Evolutionary conservation across 805 yeast genomes (phyloP), one percentile per base, ranked within the genome.

Genomic region (Saccharomycopsis synnaedendra): DNA sequence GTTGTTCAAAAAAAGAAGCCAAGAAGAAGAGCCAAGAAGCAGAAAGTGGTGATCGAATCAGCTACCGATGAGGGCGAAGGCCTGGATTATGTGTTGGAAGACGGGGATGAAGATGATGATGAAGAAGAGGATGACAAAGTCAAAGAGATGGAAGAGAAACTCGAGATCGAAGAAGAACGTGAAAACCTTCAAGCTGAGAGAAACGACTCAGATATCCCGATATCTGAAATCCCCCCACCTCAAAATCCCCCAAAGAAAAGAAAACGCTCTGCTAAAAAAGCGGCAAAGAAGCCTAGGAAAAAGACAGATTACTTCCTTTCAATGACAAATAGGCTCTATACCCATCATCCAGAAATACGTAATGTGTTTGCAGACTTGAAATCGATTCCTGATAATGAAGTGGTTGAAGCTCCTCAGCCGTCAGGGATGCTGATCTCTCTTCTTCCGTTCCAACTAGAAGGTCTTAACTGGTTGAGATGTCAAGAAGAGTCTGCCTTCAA

Each of bases 361-460:
- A 76, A 76, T 36, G 83, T 85, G 1, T 90, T 93, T 59, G 76
- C 82, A 1, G 73, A 75, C 47, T 67, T 90, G 44, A 76, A 69
- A 41, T 62, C 67, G 1, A 62, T 71, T 3, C 71, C 72, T 8
- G 56, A 58, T 10, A 74, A 78, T 40, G 63, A 62, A 32, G 78
- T 80, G 0, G 74, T 72, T 52, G 59, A 72, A 42, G 85, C 88
- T 0, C 66, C 64, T 8, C 96, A 88, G 58, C 97, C 98, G 0
- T 72, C 68, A 1, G 88, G 84, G 6, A 77, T 90, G 84, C 74
- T 74, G 1, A 72, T 87, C 42, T 72, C 71, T 32, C 64, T 93
- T 37, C 68, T 93, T 32, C 97, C 97, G 1, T 93, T 93, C 64
- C 99, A 93, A 64, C 68, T 78, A 10, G 99, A 93, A 67, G 98